Evolutionary conservation across 768 basidiomycete genomes (phyloP), one percentile per base, ranked within the genome.

Genomic region (Rhizopogon sp.): DNA sequence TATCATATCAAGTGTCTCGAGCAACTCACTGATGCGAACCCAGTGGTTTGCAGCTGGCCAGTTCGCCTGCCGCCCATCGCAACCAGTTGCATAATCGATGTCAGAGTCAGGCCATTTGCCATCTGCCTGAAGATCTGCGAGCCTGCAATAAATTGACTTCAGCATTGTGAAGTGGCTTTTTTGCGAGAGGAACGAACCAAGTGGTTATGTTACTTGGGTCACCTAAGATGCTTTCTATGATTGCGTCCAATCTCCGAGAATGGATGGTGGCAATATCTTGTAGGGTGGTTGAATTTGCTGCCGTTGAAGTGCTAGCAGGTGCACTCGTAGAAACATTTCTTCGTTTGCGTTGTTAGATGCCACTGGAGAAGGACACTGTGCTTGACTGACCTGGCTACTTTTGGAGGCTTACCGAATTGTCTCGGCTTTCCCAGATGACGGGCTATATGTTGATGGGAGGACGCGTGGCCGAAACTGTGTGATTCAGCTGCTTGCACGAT

Each of bases 1-100:
- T n/a, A 35, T 29, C 10, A 40, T 40, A n/a, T n/a, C 3, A 35
- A 31, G 50, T 44, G 8, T 25, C 17, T 20, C 46, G 16, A 4
- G 40, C 14, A 22, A 66, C 74, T 43, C 58, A 83, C 83, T 66
- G 39, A 81, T 74, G 39, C 81, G 75, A 41, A 67, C 66, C 81
- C 82, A 86, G 58, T 87, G 84, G 1, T 58, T 65, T 64, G 81
- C 74, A 11, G 85, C 85, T 8, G 84, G 85, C 87, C 87, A 88
- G 59, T 84, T 88, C 5, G 85, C 85, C 10, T 80, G 74, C 53
- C 76, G 77, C 6, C 83, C 86, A 41, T 66, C 63, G 57, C 87
- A 88, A 6, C 86, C 86, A 20, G 81, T 74, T 0, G 81, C 76
- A 60, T 87, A 87, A 60, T 87, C 77, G 16, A 88, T 72, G 43